A percentile compares a stretch with the other conserved stretches of the same genome.
Conservation (phyloP, 2,329 filamentous ascomycete species). For the Emmonsiellopsis sp. region DNA sequence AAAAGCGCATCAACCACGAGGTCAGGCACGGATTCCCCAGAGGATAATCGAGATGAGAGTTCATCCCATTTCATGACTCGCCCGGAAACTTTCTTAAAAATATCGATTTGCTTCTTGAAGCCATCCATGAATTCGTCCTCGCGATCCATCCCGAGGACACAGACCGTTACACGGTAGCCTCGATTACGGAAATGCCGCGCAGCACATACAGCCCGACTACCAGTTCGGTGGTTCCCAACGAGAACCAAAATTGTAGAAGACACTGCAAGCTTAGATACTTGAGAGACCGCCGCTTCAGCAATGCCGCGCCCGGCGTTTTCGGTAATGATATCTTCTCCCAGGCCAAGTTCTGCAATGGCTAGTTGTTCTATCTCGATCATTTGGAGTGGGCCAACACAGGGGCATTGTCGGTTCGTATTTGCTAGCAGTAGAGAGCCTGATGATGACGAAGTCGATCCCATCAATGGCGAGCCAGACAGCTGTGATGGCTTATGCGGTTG, state of each 20-base stretch:
- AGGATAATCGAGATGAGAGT: slow-evolving; percentile 39
- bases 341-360: slow-evolving; percentile 74
- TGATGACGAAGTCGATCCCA: slow-evolving; percentile 24
- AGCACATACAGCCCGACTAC: slow-evolving; percentile 73
- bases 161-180: slow-evolving; percentile 70
- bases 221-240: slow-evolving; percentile 92
- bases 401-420: slow-evolving; percentile 47
- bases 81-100: slow-evolving; percentile 77
- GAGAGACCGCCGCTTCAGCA: slow-evolving; percentile 66
- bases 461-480: slow-evolving; percentile 34
- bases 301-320: slow-evolving; percentile 87
- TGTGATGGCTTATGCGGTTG: slow-evolving; percentile 29
- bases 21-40: slow-evolving; percentile 58
- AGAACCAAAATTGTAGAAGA: slow-evolving; percentile 62
- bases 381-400: slow-evolving; percentile 60
- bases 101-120: slow-evolving; percentile 68
- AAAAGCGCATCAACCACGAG: slow-evolving; percentile 84
- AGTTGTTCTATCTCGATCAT: slow-evolving; percentile 91
- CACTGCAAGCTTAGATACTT: slow-evolving; percentile 49
- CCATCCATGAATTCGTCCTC: slow-evolving; percentile 73
- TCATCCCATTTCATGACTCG: slow-evolving; percentile 57
- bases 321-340: slow-evolving; percentile 82
- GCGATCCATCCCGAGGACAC: slow-evolving; percentile 74
- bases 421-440: slow-evolving; percentile 43
- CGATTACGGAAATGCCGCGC: slow-evolving; percentile 81